phyloP scores from a whole-genome alignment of 495 filamentous ascomycete species.

The Penicillium coprophilum region DNA sequence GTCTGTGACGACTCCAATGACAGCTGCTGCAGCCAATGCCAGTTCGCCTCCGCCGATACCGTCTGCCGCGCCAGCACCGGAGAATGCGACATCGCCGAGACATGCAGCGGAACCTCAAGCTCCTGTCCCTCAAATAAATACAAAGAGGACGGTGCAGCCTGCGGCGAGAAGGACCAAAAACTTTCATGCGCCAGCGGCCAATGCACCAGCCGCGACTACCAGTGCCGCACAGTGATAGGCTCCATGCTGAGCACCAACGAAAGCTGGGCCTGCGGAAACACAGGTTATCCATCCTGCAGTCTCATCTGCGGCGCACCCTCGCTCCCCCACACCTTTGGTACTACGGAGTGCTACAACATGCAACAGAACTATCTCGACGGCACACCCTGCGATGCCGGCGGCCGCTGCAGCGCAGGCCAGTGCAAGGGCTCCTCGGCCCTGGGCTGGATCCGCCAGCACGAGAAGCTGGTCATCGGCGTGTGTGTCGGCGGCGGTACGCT shows the following conservation, averaged over 20 bases:
- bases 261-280: constrained; percentile 75
- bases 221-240: constrained; percentile 87
- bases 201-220: constrained; percentile 87
- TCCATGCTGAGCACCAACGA: constrained; percentile 70
- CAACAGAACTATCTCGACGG: constrained; percentile 95
- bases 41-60: constrained; percentile 62
- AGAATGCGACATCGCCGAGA: constrained; percentile 79
- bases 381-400: constrained; percentile 80
- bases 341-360: constrained; percentile 58
- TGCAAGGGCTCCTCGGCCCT: constrained; percentile 63
- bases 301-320: constrained; percentile 74
- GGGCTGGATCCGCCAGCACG: constrained; percentile 70
- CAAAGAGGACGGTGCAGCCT: constrained; percentile 66
- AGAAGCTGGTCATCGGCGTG: constrained; percentile 74
- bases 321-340: constrained; percentile 49
- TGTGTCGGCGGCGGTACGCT: constrained; percentile 64
- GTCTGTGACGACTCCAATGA: constrained; percentile 91
- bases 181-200: constrained; percentile 90
- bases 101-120: constrained; percentile 69
- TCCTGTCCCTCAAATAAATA: constrained; percentile 72
- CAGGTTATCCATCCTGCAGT: constrained; percentile 56
- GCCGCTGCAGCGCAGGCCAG: constrained; percentile 70
- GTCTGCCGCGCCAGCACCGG: constrained; percentile 80
- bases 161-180: constrained; percentile 55
- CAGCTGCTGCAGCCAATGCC: constrained; percentile 81